Evolutionary conservation across 257 asterid species (phyloP), one percentile per base, ranked within the genome.

Genomic region (Lithospermum erythrorhizon): DNA sequence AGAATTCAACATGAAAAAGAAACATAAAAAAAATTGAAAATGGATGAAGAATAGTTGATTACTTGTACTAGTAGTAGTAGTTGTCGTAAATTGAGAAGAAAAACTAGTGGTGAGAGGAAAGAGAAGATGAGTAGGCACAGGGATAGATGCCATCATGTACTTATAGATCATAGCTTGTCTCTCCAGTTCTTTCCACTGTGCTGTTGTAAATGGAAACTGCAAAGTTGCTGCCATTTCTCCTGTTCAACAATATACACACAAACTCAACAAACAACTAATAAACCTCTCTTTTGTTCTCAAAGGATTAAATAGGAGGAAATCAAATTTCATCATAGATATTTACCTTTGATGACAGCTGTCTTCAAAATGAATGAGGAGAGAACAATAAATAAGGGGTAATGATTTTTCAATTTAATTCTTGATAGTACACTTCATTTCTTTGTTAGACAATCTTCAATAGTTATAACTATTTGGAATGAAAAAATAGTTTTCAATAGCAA

Each of bases 141-240:
- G 89, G 5, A 83, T 68, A 30, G 91, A 79, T 15, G 90, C 84
- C 48, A 82, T 64, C 86, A 90, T 79, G 75, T 75, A 87, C 60
- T 87, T 85, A 60, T 77, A 90, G 15, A 90, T 76, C 85, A 83
- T 81, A 30, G 91, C 94, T 75, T 90, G 98, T 53, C 81, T 81
- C 17, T 87, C 86, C 14, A 90, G 82, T 83, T 90, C 96, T 66
- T 73, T 78, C 98, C 91, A 82, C 68, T 90, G 98, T 21, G 78
- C 82, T 61, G 61, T 69, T 29, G 98, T 90, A 65, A 90, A 87
- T 22, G 96, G 88, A 35, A 74, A 80, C 29, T 79, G 80, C 71
- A 72, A 53, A 20, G 69, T 56, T 7, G 76, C 60, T 48, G 85
- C 78, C 22, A 69, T 81, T 23, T 59, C 71, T 58, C 59, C 75